phyloP scores from a whole-genome alignment of 108 stramenopile species.

The Fragilaria crotonensis region DNA sequence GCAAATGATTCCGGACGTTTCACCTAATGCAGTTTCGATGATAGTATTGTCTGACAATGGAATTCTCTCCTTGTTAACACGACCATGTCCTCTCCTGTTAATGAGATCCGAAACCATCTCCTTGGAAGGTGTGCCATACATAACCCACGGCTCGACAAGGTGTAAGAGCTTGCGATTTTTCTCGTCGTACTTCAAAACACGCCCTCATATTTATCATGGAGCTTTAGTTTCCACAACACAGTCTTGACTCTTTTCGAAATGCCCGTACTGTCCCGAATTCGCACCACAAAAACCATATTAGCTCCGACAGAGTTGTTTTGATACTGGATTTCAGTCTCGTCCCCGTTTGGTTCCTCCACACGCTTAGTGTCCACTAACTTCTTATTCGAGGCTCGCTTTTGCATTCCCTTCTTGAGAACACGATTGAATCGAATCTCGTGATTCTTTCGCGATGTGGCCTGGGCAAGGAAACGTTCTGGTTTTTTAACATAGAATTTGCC shows the following conservation, averaged over 20 bases:
- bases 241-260: conserved; percentile 39
- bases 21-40: conserved; percentile 68
- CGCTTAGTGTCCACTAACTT: conserved; percentile 41
- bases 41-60: conserved; percentile 79
- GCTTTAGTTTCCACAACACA: conserved; percentile 42
- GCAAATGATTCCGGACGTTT: conserved; percentile 69
- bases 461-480: conserved; percentile 58
- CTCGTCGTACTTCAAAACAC: conserved; percentile 69
- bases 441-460: conserved; percentile 42
- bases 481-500: conserved; percentile 41
- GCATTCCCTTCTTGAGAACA: conserved; percentile 81
- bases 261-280: conserved; percentile 56
- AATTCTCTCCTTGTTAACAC: conserved; percentile 57
- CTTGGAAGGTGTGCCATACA: conserved; percentile 66
- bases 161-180: conserved; percentile 52
- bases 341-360: conserved; percentile 27
- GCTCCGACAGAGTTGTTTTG: conserved; percentile 71
- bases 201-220: conserved; percentile 60
- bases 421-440: conserved; percentile 55
- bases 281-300: conserved; percentile 60
- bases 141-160: conserved; percentile 76
- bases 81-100: conserved; percentile 57
- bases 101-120: conserved; percentile 73
- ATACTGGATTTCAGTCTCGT: conserved; percentile 40
- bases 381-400: conserved; percentile 67